Percentiles rank a stretch among this genome's conserved stretches.
phyloP scores from a whole-genome alignment of 1,284 basidiomycete species.

The Meripilus lineatus region DNA sequence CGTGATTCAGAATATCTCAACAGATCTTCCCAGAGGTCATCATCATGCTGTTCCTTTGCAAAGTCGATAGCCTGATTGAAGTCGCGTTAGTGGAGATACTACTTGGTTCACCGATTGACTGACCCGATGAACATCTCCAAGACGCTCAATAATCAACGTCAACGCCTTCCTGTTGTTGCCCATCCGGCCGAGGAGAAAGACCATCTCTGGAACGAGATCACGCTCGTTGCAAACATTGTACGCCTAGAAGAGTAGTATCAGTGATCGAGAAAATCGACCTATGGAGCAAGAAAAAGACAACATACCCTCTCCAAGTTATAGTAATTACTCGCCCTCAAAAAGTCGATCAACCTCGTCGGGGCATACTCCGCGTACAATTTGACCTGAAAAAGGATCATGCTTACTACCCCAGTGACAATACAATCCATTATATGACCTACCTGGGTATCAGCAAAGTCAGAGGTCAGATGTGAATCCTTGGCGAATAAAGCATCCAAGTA shows the following conservation, averaged over 20 bases:
- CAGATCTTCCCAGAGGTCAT: slow-evolving; percentile 97
- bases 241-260: slow-evolving; percentile 48
- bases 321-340: slow-evolving; percentile 86
- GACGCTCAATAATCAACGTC: slow-evolving; percentile 90
- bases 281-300: slow-evolving; percentile 1
- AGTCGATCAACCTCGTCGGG: slow-evolving; percentile 77
- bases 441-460: slow-evolving; percentile 83
- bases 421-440: slow-evolving; percentile 29
- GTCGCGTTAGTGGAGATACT: not conserved
- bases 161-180: slow-evolving; percentile 96
- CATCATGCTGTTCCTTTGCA: slow-evolving; percentile 95
- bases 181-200: slow-evolving; percentile 95
- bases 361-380: slow-evolving; percentile 91
- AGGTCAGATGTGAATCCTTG: slow-evolving; percentile 79
- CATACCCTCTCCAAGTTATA: slow-evolving; percentile 85
- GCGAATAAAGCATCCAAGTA: slow-evolving; percentile 92
- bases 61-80: slow-evolving; percentile 86
- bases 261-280: too few relatives aligned
- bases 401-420: not conserved
- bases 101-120: slow-evolving; percentile 23
- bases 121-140: slow-evolving; percentile 89
- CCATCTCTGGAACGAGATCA: slow-evolving; percentile 94
- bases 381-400: slow-evolving; percentile 43
- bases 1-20: slow-evolving; percentile 91
- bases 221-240: slow-evolving; percentile 81